Evolutionary conservation across 2,329 filamentous ascomycete species (phyloP).

Genomic region (Neofusicoccum laricinum): DNA sequence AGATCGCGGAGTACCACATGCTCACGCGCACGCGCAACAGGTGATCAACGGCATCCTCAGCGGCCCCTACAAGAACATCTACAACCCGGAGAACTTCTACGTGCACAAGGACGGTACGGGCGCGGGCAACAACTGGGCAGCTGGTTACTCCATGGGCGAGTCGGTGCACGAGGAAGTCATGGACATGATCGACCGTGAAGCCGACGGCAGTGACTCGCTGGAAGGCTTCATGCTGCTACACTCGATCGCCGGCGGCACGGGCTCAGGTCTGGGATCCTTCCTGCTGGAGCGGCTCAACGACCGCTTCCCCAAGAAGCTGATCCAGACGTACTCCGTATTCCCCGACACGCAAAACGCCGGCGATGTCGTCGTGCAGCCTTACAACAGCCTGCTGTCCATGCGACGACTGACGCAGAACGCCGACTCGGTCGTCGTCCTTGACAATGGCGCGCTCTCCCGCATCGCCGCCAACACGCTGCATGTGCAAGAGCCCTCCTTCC

Average conservation of each 20-base stretch:
- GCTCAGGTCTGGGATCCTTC: constrained; percentile 92
- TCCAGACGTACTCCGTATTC: constrained; percentile 98
- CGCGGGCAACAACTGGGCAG: constrained; percentile 97
- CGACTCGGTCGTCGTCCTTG: constrained; percentile 93
- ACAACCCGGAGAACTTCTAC: constrained; percentile 99
- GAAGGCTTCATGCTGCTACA: constrained; percentile 99
- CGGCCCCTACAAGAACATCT: constrained; percentile 95
- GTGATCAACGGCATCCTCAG: constrained; percentile 91
- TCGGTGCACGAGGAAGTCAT: constrained; percentile 93
- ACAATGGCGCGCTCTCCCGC: constrained; percentile 89
- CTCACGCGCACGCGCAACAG: constrained; percentile 33
- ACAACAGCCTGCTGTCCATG: constrained; percentile 94
- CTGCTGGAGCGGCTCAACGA: constrained; percentile 94
- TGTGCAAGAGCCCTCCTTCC: constrained; percentile 91
- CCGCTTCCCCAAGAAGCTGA: constrained; percentile 96
- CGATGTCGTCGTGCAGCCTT: constrained; percentile 95
- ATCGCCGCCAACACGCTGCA: constrained; percentile 94
- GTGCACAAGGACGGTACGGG: constrained; percentile 90
- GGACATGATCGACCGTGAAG: constrained; percentile 99
- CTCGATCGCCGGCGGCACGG: constrained; percentile 95
- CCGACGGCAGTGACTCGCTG: constrained; percentile 94
- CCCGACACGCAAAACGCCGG: constrained; percentile 83
- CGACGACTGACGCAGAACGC: constrained; percentile 90
- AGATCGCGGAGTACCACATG: too few species aligned
- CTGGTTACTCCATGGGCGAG: constrained; percentile 91